Evolutionary conservation across 139 green algal species (phyloP).

Genomic region (Gonium pectorale): DNA sequence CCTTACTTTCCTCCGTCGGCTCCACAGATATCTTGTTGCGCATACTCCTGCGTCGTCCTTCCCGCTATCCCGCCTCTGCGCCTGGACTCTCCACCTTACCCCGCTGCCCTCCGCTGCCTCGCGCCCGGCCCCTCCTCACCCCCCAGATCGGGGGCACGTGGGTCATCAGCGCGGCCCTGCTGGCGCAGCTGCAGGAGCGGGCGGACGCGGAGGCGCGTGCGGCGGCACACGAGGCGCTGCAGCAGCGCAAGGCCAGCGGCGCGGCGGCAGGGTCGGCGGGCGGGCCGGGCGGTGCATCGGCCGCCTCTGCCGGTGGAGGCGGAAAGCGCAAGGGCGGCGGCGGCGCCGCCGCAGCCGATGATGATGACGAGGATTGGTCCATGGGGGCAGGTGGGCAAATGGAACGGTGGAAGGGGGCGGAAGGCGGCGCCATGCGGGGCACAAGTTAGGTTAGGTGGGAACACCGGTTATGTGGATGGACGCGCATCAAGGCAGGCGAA

Average conservation of each 20-base stretch:
- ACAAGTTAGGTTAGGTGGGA: no score
- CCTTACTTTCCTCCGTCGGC: no score
- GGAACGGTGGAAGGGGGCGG: constrained; percentile 17
- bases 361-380: constrained; percentile 45
- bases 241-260: constrained; percentile 49
- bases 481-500: no score
- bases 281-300: constrained; percentile 7
- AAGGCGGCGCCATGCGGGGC: constrained; percentile 31
- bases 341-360: constrained; percentile 31
- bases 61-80: no score
- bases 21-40: no score
- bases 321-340: constrained; percentile 27
- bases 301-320: background rate
- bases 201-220: constrained; percentile 53
- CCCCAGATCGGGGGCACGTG: constrained; percentile 32
- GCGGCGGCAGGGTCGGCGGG: constrained; percentile 10
- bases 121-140: background rate
- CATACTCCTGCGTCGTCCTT: no score
- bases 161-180: constrained; percentile 24
- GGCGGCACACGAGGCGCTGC: constrained; percentile 62
- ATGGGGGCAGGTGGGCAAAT: constrained; percentile 15
- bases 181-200: constrained; percentile 46
- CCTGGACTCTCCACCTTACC: no score
- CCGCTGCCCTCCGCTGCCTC: background rate
- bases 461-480: no score